Percentiles rank a stretch among this genome's conserved stretches.
Evolutionary conservation across 2,329 filamentous ascomycete genomes (phyloP).

Genomic region (Aspergillus tanneri): DNA sequence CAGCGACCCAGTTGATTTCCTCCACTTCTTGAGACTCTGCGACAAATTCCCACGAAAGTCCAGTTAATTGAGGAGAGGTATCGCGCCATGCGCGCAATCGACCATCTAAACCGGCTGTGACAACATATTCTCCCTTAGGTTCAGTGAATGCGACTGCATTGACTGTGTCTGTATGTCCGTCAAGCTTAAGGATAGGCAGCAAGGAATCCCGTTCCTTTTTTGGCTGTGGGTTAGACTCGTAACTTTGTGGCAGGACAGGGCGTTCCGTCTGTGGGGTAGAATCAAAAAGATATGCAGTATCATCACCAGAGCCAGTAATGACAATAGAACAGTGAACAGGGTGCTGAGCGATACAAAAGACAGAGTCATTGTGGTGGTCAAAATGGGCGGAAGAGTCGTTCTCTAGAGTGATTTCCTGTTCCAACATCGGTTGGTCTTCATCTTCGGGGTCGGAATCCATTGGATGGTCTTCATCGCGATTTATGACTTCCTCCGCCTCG

Average conservation of each 20-base stretch:
- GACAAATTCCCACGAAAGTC: conserved; percentile 63
- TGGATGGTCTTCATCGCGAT: conserved; percentile 64
- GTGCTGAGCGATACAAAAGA: conserved; percentile 94
- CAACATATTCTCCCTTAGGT: conserved; percentile 76
- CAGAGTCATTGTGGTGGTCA: conserved; percentile 82
- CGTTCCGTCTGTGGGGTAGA: conserved; percentile 58
- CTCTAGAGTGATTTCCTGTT: conserved; percentile 72
- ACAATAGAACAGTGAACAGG: conserved; percentile 74
- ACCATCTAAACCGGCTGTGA: conserved; percentile 88
- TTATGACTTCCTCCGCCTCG: conserved; percentile 75
- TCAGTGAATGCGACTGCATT: conserved; percentile 82
- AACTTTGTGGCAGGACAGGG: conserved; percentile 74
- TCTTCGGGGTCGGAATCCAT: conserved; percentile 74
- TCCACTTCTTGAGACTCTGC: conserved; percentile 85
- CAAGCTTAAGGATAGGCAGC: conserved; percentile 67
- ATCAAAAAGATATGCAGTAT: conserved; percentile 84
- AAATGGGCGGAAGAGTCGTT: conserved; percentile 96
- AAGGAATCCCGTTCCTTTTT: conserved; percentile 61
- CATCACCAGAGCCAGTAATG: conserved; percentile 82
- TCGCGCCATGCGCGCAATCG: conserved; percentile 69
- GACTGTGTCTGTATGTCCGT: conserved; percentile 90
- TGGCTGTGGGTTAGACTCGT: conserved; percentile 64
- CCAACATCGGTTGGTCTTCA: conserved; percentile 53
- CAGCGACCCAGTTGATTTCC: conserved; percentile 85
- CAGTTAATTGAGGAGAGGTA: conserved; percentile 47